Conservation (phyloP, 345 rosid genomes). For the Citrus trifoliata region DNA sequence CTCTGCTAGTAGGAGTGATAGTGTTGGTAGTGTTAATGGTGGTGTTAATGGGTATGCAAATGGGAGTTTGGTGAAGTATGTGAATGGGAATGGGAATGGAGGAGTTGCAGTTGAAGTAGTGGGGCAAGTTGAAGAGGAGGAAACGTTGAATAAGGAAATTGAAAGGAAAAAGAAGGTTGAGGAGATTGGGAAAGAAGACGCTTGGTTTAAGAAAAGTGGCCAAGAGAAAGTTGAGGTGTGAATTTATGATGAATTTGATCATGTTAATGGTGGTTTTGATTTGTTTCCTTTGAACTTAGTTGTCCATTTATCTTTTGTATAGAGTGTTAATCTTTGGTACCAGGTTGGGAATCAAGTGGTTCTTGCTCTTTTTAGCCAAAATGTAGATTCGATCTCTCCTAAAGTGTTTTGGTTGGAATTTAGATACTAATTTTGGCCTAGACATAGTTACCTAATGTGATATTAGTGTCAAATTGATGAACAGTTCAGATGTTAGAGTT, state of each 20-base stretch:
- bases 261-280: not conserved
- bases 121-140: constrained; percentile 18
- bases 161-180: constrained; percentile 84
- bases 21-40: constrained; percentile 11
- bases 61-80: constrained; percentile 67
- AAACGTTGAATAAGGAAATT: constrained; percentile 36
- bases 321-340: not conserved
- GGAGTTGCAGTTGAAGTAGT: constrained; percentile 25
- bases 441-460: not conserved
- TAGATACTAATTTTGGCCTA: not conserved
- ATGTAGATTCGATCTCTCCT: not conserved
- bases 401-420: not conserved
- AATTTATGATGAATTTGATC: not conserved
- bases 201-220: constrained; percentile 71
- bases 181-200: constrained; percentile 92
- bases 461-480: not conserved
- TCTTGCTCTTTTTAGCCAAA: not conserved
- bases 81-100: constrained; percentile 43
- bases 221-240: constrained; percentile 55
- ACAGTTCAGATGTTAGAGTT: not conserved
- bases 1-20: constrained; percentile 12
- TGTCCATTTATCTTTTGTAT: not conserved
- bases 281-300: not conserved
- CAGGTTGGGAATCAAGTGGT: not conserved
- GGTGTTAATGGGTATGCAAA: constrained; percentile 31